A percentile compares a stretch with the other conserved stretches of the same genome.
Evolutionary conservation across 2,329 filamentous ascomycete genomes (phyloP).

Genomic region (Hymenoscyphus linearis): DNA sequence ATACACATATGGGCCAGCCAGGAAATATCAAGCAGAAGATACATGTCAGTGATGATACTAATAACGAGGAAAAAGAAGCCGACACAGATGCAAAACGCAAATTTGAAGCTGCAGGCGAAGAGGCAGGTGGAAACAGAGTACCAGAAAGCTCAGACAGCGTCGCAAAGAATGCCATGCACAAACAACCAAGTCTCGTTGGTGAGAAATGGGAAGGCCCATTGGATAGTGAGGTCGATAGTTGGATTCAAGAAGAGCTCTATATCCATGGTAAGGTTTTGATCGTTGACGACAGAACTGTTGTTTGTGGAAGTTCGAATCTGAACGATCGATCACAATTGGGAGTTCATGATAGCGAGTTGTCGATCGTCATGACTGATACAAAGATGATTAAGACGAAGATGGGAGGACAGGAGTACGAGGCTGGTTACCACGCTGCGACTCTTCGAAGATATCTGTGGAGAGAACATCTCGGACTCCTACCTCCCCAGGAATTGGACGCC

Average conservation of each 20-base stretch:
- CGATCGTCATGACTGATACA: slow-evolving; percentile 83
- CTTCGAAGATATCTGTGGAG: slow-evolving; percentile 80
- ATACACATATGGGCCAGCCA: slow-evolving; percentile 44
- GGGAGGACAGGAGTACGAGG: slow-evolving; percentile 71
- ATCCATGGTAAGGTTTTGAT: slow-evolving; percentile 90
- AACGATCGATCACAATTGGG: slow-evolving; percentile 89
- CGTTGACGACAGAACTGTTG: slow-evolving; percentile 76
- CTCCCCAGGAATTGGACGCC: slow-evolving; percentile 65
- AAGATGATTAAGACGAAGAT: slow-evolving; percentile 66
- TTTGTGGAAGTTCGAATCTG: slow-evolving; percentile 84
- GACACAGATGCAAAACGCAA: slow-evolving; percentile 44
- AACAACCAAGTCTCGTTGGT: slow-evolving; percentile 55
- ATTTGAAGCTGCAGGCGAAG: slow-evolving; percentile 45
- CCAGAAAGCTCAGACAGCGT: slow-evolving; percentile 40
- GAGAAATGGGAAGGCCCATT: slow-evolving; percentile 71
- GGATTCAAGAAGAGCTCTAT: slow-evolving; percentile 94
- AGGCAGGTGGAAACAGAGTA: slow-evolving; percentile 28
- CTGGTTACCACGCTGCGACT: slow-evolving; percentile 75
- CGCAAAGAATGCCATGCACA: slow-evolving; percentile 79
- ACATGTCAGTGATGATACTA: slow-evolving; percentile 27
- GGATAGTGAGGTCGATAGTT: slow-evolving; percentile 76
- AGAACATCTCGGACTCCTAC: slow-evolving; percentile 81
- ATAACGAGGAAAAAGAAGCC: slow-evolving; percentile 35
- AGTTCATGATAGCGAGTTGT: slow-evolving; percentile 84
- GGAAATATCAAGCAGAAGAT: slow-evolving; percentile 35